Evolutionary conservation across 495 filamentous ascomycete genomes (phyloP).

Genomic region (Neurospora tetraspora): DNA sequence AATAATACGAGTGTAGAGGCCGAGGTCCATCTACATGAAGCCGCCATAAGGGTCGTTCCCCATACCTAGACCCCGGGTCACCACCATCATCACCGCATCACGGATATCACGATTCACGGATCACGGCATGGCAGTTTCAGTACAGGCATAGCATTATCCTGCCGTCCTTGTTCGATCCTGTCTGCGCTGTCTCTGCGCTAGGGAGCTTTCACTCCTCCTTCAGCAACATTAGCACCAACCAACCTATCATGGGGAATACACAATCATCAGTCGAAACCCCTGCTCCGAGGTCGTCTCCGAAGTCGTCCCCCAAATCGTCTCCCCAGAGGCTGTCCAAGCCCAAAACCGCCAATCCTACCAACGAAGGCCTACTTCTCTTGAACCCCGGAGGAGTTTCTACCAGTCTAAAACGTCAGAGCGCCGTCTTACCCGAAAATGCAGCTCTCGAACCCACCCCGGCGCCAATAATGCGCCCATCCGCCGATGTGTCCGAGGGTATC

Average conservation of each 20-base stretch:
- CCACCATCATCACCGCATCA: neutral
- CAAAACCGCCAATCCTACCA: slow-evolving; percentile 30
- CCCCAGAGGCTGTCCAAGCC: slow-evolving; percentile 40
- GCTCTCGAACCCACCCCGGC: slow-evolving; percentile 13
- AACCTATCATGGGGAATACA: slow-evolving; percentile 34
- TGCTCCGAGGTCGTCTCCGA: slow-evolving; percentile 20
- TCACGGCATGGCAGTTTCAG: slow-evolving; percentile 33
- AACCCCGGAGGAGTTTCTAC: slow-evolving; percentile 26
- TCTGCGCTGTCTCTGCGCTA: neutral
- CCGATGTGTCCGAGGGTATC: neutral
- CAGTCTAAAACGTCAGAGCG: slow-evolving; percentile 17
- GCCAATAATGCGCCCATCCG: slow-evolving; percentile 1
- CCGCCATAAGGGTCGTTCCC: slow-evolving; percentile 7
- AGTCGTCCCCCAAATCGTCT: neutral
- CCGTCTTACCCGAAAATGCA: slow-evolving; percentile 9
- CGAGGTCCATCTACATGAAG: slow-evolving; percentile 16
- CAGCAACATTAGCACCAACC: slow-evolving; percentile 1
- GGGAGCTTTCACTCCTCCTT: slow-evolving; percentile 7
- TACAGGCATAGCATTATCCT: slow-evolving; percentile 30
- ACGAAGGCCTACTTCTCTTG: slow-evolving; percentile 32
- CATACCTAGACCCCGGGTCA: slow-evolving; percentile 10
- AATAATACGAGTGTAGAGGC: slow-evolving; percentile 7
- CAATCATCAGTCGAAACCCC: slow-evolving; percentile 29
- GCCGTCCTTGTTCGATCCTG: slow-evolving; percentile 5
- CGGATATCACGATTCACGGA: neutral